Conservation (phyloP, 805 yeast species). For the Starmerella vitae region DNA sequence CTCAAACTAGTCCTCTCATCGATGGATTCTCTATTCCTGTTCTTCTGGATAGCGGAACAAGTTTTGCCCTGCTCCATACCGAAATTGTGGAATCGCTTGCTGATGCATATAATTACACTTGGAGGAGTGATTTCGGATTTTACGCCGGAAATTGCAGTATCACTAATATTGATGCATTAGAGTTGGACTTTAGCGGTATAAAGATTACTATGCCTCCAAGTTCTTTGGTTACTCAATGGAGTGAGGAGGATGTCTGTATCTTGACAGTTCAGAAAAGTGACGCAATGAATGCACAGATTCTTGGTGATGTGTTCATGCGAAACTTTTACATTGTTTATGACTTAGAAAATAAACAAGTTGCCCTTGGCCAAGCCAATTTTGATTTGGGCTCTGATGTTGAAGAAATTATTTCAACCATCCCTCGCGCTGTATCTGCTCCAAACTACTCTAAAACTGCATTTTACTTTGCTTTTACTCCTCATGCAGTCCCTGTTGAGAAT, state of each 20-base stretch:
- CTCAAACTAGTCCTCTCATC: background rate
- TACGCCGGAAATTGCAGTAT: slow-evolving; percentile 21
- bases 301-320: slow-evolving; percentile 57
- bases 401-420: slow-evolving; percentile 12
- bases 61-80: slow-evolving; percentile 5
- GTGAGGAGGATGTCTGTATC: slow-evolving; percentile 8
- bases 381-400: slow-evolving; percentile 19
- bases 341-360: slow-evolving; percentile 42
- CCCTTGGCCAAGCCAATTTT: slow-evolving; percentile 39
- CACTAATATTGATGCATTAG: slow-evolving; percentile 3
- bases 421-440: slow-evolving; percentile 8
- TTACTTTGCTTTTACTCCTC: background rate
- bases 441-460: slow-evolving; percentile 5
- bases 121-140: slow-evolving; percentile 26
- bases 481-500: too few species aligned
- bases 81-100: slow-evolving; percentile 13
- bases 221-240: background rate
- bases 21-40: slow-evolving; percentile 5
- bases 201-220: background rate
- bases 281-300: slow-evolving; percentile 27
- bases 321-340: slow-evolving; percentile 56
- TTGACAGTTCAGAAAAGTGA: slow-evolving; percentile 21
- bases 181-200: slow-evolving; percentile 14
- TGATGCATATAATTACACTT: slow-evolving; percentile 29
- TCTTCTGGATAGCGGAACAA: slow-evolving; percentile 14